These are phyloP conservation scores for Monosporascus sp. DNA, from an alignment of 2,329 filamentous ascomycete genomes.

Conservation along the genomic window DNA sequence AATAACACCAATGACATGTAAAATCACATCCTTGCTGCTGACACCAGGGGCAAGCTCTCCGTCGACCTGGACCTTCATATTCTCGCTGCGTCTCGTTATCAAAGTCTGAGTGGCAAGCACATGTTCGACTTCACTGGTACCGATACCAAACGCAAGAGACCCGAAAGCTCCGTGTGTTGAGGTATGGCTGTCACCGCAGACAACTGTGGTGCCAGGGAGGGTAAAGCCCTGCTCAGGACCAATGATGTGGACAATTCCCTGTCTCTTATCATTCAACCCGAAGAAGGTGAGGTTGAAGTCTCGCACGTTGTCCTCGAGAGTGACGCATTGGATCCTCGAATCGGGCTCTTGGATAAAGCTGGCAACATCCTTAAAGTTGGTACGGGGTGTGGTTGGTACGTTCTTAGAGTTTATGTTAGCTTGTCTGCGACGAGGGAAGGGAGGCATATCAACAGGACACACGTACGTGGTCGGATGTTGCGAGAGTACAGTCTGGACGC, in stretches of 20 bases:
- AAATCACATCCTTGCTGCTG: conserved; percentile 91
- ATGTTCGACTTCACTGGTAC: conserved; percentile 97
- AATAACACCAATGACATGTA: conserved; percentile 88
- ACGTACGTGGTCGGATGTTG: conserved; percentile 92
- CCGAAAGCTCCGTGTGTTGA: conserved; percentile 97
- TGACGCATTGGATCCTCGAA: conserved; percentile 88
- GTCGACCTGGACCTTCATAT: conserved; percentile 96
- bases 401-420: conserved; percentile 54
- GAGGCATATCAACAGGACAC: background rate
- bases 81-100: conserved; percentile 92
- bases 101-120: conserved; percentile 94
- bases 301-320: conserved; percentile 95
- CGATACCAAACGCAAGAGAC: conserved; percentile 91
- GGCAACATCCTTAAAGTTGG: conserved; percentile 87
- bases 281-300: conserved; percentile 97
- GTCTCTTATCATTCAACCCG: conserved; percentile 89
- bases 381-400: conserved; percentile 84
- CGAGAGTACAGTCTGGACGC: conserved; percentile 92
- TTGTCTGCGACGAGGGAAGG: conserved; percentile 1
- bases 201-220: conserved; percentile 90
- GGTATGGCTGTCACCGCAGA: conserved; percentile 96
- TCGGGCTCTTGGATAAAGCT: conserved; percentile 94
- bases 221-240: conserved; percentile 98
- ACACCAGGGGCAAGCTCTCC: conserved; percentile 86
- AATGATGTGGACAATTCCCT: conserved; percentile 98